Evolutionary conservation across 2,329 filamentous ascomycete species (phyloP), one percentile per base, ranked within the genome.

Genomic region (Fusarium protoensiforme): DNA sequence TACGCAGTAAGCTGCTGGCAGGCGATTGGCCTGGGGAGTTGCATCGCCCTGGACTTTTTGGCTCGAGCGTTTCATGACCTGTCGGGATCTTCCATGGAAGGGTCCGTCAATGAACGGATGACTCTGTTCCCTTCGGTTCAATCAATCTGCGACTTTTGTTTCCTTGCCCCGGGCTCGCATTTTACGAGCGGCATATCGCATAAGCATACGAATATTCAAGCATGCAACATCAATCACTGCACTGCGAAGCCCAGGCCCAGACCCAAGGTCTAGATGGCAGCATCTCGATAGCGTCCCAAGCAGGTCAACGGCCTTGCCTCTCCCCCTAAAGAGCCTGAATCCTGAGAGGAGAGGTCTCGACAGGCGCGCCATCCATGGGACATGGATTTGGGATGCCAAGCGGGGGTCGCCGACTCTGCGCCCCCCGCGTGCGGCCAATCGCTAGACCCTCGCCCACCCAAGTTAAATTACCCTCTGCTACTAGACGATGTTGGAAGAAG

Each of bases 401-500:
- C 71, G 73, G 67, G 71, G 71, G 67, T 61, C 48, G 43, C 58
- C 60, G 39, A 64, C 61, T 67, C 64, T 64, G 46, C 20, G 61
- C 61, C 69, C 64, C 53, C 48, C 27, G 56, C 54, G 36, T 58
- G 66, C 64, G 65, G 57, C 76, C 76, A 78, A 78, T 78, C 61
- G 69, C 64, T 48, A 68, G 64, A 38, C 46, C 43, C 31, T 68
- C 63, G 54, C 62, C 51, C 39, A 65, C 69, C 65, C 64, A 65
- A 76, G 75, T 78, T 78, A 78, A 78, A 78, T 78, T 78, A 61
- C 74, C 51, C 48, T 72, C 46, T 51, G 46, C 18, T 31, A 63
- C 62, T 62, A 36, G 60, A 67, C 57, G 60, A 67, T 65, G 43
- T 51, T 51, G 9, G 46, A 31, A 46, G 64, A 64, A 60, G 67